Conservation (phyloP, 257 asterid genomes). For the Rubia yunnanensis region DNA sequence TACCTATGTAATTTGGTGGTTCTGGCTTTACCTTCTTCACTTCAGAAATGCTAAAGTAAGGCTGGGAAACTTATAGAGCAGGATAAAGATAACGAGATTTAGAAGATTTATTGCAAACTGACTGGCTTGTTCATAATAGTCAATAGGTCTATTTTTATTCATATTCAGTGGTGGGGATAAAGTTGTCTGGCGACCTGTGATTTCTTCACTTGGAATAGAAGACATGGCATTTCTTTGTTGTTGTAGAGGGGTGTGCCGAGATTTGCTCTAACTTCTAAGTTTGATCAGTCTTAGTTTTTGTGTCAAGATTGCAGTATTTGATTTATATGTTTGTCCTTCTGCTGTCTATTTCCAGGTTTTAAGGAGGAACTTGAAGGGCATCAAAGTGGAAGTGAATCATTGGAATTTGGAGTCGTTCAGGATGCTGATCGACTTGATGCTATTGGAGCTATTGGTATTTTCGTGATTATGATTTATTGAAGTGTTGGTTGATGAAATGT, state of each 20-base stretch:
- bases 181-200: neutral
- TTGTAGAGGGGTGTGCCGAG: neutral
- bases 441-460: slow-evolving; percentile 87
- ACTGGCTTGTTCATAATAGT: neutral
- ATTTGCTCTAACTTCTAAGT: neutral
- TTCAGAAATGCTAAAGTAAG: neutral
- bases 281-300: neutral
- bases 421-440: slow-evolving; percentile 99
- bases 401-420: slow-evolving; percentile 88
- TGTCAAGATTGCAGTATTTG: neutral
- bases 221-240: neutral
- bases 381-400: slow-evolving; percentile 22
- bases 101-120: neutral
- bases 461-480: neutral
- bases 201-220: neutral
- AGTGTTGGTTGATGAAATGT: neutral
- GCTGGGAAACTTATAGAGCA: neutral
- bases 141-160: no score
- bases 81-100: neutral
- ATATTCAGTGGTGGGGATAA: neutral
- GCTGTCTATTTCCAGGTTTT: slow-evolving; percentile 48
- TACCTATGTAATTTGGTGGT: neutral
- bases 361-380: slow-evolving; percentile 69
- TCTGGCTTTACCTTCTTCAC: neutral
- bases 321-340: neutral